phyloP scores from a whole-genome alignment of 352 stramenopile genomes.

The Pythium biforme region DNA sequence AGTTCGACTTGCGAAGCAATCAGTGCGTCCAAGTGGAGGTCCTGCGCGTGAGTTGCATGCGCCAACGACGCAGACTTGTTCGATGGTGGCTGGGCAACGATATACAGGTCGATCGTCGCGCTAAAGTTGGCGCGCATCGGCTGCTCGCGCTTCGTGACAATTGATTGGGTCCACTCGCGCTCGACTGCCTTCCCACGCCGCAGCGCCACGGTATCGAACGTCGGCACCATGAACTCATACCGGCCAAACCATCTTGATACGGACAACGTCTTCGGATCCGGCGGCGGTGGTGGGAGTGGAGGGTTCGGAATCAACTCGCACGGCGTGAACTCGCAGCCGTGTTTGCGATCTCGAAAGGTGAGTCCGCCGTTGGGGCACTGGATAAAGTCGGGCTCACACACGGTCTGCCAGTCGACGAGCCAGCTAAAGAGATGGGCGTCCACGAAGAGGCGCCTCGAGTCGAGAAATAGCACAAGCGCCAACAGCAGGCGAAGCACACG shows the following conservation, averaged over 20 bases:
- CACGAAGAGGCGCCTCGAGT: constrained; percentile 6
- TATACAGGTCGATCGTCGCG: constrained; percentile 18
- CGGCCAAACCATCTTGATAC: constrained; percentile 34
- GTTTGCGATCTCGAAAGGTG: constrained; percentile 34
- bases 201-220: constrained; percentile 21
- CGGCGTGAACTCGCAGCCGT: constrained; percentile 45
- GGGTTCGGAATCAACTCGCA: constrained; percentile 34
- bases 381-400: constrained; percentile 41
- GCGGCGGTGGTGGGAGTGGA: constrained; percentile 5
- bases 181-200: constrained; percentile 24
- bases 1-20: constrained; percentile 10
- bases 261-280: constrained; percentile 18
- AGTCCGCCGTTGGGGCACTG: constrained; percentile 40
- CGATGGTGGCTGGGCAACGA: not conserved
- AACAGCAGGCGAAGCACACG: not conserved
- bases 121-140: not conserved
- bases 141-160: constrained; percentile 2
- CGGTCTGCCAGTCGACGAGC: constrained; percentile 29
- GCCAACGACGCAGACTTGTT: not conserved
- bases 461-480: not conserved
- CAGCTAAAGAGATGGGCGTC: constrained; percentile 18
- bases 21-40: constrained; percentile 14
- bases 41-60: constrained; percentile 1
- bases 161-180: constrained; percentile 10
- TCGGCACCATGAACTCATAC: constrained; percentile 41